Evolutionary conservation across 371 early-diverging fungal genomes (phyloP).

Genomic region (Lichtheimia corymbifera): DNA sequence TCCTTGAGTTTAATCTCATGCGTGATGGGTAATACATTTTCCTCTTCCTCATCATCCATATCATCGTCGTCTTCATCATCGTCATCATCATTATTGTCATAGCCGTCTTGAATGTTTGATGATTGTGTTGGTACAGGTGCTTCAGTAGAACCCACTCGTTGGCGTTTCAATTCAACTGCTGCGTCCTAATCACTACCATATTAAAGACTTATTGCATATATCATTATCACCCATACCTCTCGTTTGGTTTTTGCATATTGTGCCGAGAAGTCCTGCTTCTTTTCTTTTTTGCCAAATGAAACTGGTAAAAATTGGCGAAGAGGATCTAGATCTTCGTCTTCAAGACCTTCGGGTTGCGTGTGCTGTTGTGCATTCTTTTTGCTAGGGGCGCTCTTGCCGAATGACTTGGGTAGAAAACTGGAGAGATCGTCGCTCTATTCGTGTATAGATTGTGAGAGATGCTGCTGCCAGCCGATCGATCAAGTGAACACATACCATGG

Average conservation of each 20-base stretch:
- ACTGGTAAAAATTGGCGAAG: constrained; percentile 58
- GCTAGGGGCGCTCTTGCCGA: constrained; percentile 37
- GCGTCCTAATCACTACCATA: neutral
- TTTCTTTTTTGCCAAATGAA: constrained; percentile 60
- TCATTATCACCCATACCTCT: constrained; percentile 20
- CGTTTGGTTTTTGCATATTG: constrained; percentile 53
- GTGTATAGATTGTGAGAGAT: no score
- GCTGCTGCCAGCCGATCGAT: no score
- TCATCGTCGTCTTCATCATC: constrained; percentile 29
- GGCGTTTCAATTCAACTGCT: constrained; percentile 7
- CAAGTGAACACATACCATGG: no score
- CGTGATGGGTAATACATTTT: constrained; percentile 61
- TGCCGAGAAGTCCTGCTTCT: constrained; percentile 24
- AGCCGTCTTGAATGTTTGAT: constrained; percentile 23
- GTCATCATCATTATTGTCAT: constrained; percentile 32
- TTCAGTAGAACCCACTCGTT: constrained; percentile 2
- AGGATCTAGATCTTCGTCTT: constrained; percentile 43
- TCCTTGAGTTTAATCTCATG: constrained; percentile 69
- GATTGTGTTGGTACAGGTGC: neutral
- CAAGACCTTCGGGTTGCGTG: neutral
- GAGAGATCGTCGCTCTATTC: constrained; percentile 55
- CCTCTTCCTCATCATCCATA: constrained; percentile 21
- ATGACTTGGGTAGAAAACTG: constrained; percentile 51
- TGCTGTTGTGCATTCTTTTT: constrained; percentile 9
- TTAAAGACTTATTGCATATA: neutral